These are phyloP conservation scores for Kluyveromyces wickerhamii DNA, from an alignment of 805 yeast species.

Conservation along the genomic window DNA sequence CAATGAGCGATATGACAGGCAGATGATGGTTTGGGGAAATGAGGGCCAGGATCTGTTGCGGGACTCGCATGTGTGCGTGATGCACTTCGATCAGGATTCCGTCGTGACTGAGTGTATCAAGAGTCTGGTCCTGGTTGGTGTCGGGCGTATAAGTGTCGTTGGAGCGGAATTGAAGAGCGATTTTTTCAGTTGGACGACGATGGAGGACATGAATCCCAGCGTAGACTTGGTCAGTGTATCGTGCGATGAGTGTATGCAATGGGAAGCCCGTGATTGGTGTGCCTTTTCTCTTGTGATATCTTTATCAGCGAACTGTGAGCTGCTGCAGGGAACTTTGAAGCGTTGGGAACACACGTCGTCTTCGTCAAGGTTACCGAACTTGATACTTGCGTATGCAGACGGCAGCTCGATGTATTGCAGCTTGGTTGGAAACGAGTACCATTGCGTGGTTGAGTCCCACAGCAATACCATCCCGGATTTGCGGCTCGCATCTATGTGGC, in stretches of 20 bases:
- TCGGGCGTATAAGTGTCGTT: not conserved
- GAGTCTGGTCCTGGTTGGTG: slow-evolving; percentile 2
- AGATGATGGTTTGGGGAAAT: slow-evolving; percentile 77
- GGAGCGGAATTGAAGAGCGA: not conserved
- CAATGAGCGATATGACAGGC: slow-evolving; percentile 70
- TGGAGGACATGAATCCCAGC: not conserved
- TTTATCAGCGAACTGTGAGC: slow-evolving; percentile 25
- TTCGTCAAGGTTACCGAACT: too few species aligned
- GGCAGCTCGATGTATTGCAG: slow-evolving; percentile 64
- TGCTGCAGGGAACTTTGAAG: slow-evolving; percentile 4
- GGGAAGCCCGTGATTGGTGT: slow-evolving; percentile 33
- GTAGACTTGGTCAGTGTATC: not conserved
- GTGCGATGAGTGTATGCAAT: not conserved
- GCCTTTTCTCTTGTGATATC: slow-evolving; percentile 44
- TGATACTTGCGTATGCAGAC: slow-evolving; percentile 40
- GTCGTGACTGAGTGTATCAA: not conserved
- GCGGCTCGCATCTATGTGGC: slow-evolving; percentile 67
- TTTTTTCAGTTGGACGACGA: slow-evolving; percentile 6
- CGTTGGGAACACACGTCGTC: slow-evolving; percentile 25
- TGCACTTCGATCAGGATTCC: slow-evolving; percentile 19
- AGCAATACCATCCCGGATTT: slow-evolving; percentile 53
- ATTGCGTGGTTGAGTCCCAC: slow-evolving; percentile 69
- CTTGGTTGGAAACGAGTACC: slow-evolving; percentile 44
- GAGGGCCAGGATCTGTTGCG: slow-evolving; percentile 63
- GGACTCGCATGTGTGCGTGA: slow-evolving; percentile 48